These are phyloP conservation scores for Euphorbia celastroides DNA, from an alignment of 441 rosid species.

Conservation along the genomic window DNA sequence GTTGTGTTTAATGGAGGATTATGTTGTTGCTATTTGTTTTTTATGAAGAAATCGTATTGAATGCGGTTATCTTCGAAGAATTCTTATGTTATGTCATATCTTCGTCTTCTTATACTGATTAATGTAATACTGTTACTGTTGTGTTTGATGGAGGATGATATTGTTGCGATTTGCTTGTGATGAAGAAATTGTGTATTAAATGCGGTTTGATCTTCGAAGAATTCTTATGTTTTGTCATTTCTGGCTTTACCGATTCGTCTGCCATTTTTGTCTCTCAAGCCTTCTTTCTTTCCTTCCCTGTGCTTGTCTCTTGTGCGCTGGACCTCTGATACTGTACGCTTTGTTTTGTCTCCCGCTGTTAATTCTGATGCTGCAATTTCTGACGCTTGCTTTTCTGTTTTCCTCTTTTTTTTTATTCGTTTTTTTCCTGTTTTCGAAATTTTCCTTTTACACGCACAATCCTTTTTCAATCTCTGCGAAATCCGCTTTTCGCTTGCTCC, in stretches of 20 bases:
- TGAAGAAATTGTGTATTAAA: too few species aligned
- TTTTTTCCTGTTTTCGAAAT: constrained; percentile 7
- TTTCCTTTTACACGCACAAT: constrained; percentile 17
- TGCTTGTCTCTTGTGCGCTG: constrained; percentile 12
- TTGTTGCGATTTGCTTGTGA: too few species aligned
- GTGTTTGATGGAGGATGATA: too few species aligned
- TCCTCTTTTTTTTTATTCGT: background rate
- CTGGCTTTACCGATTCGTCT: constrained; percentile 31
- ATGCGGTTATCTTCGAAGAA: too few species aligned
- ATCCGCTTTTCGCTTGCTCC: constrained; percentile 12
- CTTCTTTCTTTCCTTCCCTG: constrained; percentile 9
- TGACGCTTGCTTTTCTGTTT: background rate
- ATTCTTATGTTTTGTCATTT: constrained; percentile 36
- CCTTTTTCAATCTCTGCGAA: constrained; percentile 8
- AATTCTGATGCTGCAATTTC: constrained; percentile 12
- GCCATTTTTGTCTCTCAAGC: constrained; percentile 29
- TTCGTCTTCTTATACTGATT: too few species aligned
- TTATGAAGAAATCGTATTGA: too few species aligned
- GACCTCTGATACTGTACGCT: constrained; percentile 12
- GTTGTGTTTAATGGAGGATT: too few species aligned
- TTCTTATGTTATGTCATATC: too few species aligned
- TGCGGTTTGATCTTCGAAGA: constrained; percentile 24
- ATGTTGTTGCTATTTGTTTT: too few species aligned
- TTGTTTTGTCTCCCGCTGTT: constrained; percentile 24
- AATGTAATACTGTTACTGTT: too few species aligned